A percentile compares a stretch with the other conserved stretches of the same genome.
phyloP scores from a whole-genome alignment of 106 monocot genomes.

The Apostasia shenzhenica region DNA sequence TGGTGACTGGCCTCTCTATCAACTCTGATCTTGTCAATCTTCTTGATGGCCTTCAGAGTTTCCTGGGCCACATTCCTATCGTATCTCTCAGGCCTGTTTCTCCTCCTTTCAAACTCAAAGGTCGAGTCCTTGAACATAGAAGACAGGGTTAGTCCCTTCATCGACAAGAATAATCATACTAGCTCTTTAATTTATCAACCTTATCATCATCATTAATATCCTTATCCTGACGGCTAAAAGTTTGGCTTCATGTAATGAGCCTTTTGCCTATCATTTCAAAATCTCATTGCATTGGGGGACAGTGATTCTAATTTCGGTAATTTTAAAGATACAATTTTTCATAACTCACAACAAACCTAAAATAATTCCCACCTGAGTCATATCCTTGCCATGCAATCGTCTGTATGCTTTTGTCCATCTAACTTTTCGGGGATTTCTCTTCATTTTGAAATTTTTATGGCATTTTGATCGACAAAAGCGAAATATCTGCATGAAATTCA shows the following conservation, averaged over 20 bases:
- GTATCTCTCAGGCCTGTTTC: slow-evolving; percentile 85
- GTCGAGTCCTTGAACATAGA: slow-evolving; percentile 46
- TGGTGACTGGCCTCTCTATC: slow-evolving; percentile 54
- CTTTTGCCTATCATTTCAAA: no score
- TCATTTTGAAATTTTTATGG: slow-evolving; percentile 99
- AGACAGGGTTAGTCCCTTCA: not conserved
- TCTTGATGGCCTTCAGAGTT: slow-evolving; percentile 74
- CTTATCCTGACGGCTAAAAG: no score
- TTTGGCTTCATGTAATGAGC: no score
- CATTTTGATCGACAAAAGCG: slow-evolving; percentile 91
- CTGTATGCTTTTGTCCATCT: slow-evolving; percentile 94
- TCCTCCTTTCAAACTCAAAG: slow-evolving; percentile 90
- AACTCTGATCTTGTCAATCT: slow-evolving; percentile 60
- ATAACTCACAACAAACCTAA: no score
- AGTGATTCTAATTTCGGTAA: no score
- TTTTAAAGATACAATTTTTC: no score
- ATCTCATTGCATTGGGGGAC: no score
- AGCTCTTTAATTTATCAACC: no score
- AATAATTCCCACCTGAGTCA: slow-evolving; percentile 60
- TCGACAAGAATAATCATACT: no score
- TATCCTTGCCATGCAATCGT: slow-evolving; percentile 76
- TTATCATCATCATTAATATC: no score
- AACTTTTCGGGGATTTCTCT: slow-evolving; percentile 95
- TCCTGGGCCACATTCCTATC: slow-evolving; percentile 59
- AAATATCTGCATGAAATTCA: slow-evolving; percentile 58